These are phyloP conservation scores for Didymella segeticola DNA, from an alignment of 2,329 filamentous ascomycete genomes.

Conservation along the genomic window DNA sequence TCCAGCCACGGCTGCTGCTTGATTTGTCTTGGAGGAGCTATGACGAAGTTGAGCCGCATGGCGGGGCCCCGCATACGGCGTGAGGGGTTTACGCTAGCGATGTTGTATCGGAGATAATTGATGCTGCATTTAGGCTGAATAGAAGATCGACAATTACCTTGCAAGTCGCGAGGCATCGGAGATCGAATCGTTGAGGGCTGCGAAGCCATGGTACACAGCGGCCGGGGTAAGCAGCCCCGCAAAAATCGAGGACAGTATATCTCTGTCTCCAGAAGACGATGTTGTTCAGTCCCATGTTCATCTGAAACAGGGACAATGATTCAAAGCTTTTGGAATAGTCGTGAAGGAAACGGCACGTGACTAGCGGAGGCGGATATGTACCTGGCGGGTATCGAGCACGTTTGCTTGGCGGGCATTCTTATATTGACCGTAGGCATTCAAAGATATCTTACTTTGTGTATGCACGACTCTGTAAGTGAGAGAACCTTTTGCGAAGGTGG, in stretches of 20 bases:
- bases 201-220: not conserved
- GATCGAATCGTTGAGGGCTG: not conserved
- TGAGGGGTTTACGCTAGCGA: constrained; percentile 28
- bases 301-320: too few relatives aligned
- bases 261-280: too few relatives aligned
- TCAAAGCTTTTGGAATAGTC: not conserved
- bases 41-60: constrained; percentile 17
- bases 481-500: too few relatives aligned
- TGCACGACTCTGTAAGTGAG: too few relatives aligned
- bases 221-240: not conserved
- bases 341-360: constrained; percentile 1
- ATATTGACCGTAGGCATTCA: not conserved
- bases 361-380: not conserved
- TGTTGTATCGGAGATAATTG: constrained; percentile 13
- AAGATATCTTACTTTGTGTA: too few relatives aligned
- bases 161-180: not conserved
- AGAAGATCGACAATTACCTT: constrained; percentile 8
- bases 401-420: not conserved
- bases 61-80: constrained; percentile 23
- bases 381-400: not conserved
- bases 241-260: not conserved
- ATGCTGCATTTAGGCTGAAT: constrained; percentile 33
- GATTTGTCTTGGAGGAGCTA: constrained; percentile 8
- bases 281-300: not conserved
- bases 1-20: constrained; percentile 22